Base-by-base conservation (phyloP, 768 basidiomycete genomes). In the Pholiota molesta region DNA sequence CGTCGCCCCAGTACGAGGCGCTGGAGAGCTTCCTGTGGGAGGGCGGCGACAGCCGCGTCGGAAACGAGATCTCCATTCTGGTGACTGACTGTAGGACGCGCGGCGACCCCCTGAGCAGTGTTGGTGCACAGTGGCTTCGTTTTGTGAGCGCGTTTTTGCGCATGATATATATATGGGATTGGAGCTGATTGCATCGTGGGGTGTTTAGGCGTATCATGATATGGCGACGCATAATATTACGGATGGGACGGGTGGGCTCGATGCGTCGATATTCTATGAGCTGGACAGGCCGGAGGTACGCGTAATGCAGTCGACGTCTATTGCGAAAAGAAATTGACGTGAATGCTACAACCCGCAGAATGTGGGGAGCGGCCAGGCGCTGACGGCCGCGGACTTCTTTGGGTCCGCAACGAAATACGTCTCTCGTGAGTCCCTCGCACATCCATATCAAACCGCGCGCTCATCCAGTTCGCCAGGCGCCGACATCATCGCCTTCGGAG, bases 401-500 rank as follows among this genome's bases (percentile, higher is more conserved):
- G 64, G 64, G 1, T 75, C 74, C 52, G 70, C 76, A 1, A 79
- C 73, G 58, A 78, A 78, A 73, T 80, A 80, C 57, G 66, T 79
- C 10, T 77, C 77, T 19, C 69, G 81, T 79, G 33, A 47, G 6
- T 14, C n/a, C 13, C 7, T 9, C 28, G 11, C 17, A 26, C 6
- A 16, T 11, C 6, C 19, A 14, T 47, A n/a, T 2, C 7, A 29
- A n/a, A 21, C 8, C 11, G 29, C 13, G 5, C 5, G 6, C 14
- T 47, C 26, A 52, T n/a, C n/a, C 23, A 14, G 2, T 31, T 31
- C 31, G 6, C 28, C 61, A 81, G 80, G 79, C 35, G 71, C 79
- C 9, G 81, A 83, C 66, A 67, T 80, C 26, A 76, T 81, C 60
- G 78, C 77, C 2, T 60, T 82, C 37, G 79, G 71, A 21, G 70